Evolutionary conservation across 305 asterid genomes (phyloP).

Genomic region (Fraxinus dipetala): DNA sequence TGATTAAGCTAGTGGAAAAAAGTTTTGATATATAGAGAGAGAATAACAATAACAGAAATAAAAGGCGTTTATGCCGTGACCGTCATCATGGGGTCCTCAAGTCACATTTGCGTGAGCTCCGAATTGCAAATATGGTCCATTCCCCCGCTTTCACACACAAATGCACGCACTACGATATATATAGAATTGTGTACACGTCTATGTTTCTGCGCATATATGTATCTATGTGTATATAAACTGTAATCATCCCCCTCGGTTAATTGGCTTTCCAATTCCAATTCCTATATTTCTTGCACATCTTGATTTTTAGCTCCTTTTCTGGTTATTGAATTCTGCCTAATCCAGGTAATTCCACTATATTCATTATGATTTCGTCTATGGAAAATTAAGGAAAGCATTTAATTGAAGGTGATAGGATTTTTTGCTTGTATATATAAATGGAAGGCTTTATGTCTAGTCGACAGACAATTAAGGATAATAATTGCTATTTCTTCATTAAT

Average conservation of each 20-base stretch:
- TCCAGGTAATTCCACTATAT: not conserved
- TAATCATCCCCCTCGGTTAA: not conserved
- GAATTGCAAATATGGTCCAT: not conserved
- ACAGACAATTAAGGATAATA: not conserved
- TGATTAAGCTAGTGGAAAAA: not conserved
- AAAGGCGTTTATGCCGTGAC: conserved; percentile 1
- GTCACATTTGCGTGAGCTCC: not conserved
- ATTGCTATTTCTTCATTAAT: not conserved
- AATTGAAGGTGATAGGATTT: not conserved
- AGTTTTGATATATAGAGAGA: not conserved
- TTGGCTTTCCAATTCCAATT: not conserved
- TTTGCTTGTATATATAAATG: not conserved
- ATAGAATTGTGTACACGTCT: not conserved
- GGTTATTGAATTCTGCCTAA: not conserved
- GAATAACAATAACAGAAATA: not conserved
- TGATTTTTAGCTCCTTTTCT: not conserved
- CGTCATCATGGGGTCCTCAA: not conserved
- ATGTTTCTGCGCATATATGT: not conserved
- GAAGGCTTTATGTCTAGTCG: not conserved
- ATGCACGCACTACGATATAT: not conserved
- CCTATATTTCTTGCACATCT: not conserved
- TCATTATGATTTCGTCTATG: not conserved
- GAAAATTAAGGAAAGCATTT: not conserved
- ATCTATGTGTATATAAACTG: not conserved
- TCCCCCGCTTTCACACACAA: not conserved